Percentiles rank a stretch among this genome's conserved stretches.
Conservation (phyloP, 805 yeast genomes). For the Candida wancherniae region DNA sequence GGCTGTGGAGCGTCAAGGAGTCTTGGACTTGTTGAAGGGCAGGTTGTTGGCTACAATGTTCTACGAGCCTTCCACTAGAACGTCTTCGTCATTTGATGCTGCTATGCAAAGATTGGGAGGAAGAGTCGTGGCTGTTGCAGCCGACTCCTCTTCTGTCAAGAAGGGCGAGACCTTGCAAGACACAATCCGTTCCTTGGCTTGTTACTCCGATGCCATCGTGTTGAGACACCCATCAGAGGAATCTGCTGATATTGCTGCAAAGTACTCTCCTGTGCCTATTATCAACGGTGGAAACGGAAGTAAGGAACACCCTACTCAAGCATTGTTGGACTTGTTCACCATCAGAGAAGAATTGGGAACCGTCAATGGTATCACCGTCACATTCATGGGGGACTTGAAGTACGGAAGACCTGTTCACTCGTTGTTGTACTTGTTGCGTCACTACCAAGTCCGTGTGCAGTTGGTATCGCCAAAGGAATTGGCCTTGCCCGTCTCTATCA, state of each 20-base stretch:
- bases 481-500: conserved; percentile 71
- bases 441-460: conserved; percentile 89
- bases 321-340: conserved; percentile 93
- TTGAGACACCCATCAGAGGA: conserved; percentile 93
- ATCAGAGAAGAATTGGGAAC: conserved; percentile 99
- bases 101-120: conserved; percentile 99
- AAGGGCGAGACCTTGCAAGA: conserved; percentile 98
- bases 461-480: conserved; percentile 88
- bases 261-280: conserved; percentile 94
- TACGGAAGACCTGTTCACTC: conserved; percentile 99
- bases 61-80: conserved; percentile 97
- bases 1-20: conserved; percentile 95
- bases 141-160: conserved; percentile 87
- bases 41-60: conserved; percentile 90
- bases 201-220: conserved; percentile 95
- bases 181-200: conserved; percentile 89
- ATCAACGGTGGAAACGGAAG: conserved; percentile 98
- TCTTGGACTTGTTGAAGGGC: conserved; percentile 83
- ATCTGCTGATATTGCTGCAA: conserved; percentile 90
- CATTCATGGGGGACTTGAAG: conserved; percentile 98
- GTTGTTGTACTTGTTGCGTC: conserved; percentile 80
- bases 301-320: conserved; percentile 98
- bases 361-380: conserved; percentile 94
- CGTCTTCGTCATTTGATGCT: conserved; percentile 94
- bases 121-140: conserved; percentile 82